Evolutionary conservation across 306 rosid species (phyloP).

Genomic region (Cucumis cinereus): DNA sequence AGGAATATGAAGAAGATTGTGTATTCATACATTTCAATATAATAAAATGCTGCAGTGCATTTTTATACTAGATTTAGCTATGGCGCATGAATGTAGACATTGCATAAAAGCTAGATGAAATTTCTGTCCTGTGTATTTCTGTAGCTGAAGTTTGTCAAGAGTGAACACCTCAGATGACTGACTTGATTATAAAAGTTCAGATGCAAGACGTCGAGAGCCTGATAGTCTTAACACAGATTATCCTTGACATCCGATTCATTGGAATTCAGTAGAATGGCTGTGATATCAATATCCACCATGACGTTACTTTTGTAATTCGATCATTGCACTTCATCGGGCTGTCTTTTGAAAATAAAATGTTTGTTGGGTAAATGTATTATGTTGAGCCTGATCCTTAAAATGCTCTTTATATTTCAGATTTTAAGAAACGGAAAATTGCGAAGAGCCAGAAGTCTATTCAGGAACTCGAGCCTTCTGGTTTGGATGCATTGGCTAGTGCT

Average conservation of each 20-base stretch:
- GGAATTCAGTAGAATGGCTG: constrained; percentile 1
- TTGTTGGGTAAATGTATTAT: neutral
- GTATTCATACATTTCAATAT: neutral
- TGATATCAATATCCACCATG: neutral
- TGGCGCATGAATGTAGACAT: neutral
- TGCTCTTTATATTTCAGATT: constrained; percentile 25
- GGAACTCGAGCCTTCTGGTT: constrained; percentile 59
- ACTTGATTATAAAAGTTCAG: neutral
- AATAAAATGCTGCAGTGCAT: neutral
- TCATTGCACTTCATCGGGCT: neutral
- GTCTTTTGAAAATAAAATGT: neutral
- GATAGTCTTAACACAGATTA: neutral
- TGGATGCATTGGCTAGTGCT: constrained; percentile 87
- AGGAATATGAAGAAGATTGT: neutral
- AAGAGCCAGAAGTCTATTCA: constrained; percentile 30
- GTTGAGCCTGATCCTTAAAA: neutral
- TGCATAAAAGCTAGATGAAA: constrained; percentile 1
- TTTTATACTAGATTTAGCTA: neutral
- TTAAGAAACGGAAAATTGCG: constrained; percentile 40
- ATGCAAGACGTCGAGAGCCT: neutral
- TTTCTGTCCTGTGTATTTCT: neutral
- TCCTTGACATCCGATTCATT: neutral
- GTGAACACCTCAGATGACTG: neutral
- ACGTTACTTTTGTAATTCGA: neutral
- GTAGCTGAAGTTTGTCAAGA: constrained; percentile 1